Conservation (phyloP, 2,329 filamentous ascomycete genomes). For the Rhynchosporium agropyri region DNA sequence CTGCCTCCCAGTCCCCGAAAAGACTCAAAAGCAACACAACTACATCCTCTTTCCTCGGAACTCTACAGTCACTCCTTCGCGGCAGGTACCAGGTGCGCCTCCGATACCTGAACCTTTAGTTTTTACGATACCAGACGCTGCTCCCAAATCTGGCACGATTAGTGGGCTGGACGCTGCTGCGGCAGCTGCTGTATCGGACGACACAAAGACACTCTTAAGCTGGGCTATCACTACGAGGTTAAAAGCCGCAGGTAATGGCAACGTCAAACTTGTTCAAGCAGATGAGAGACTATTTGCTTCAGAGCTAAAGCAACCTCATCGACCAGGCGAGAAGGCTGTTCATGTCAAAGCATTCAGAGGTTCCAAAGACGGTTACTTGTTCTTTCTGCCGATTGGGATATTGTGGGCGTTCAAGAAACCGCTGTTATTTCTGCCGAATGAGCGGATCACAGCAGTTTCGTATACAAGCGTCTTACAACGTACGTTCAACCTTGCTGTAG, state of each 20-base stretch:
- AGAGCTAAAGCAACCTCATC: slow-evolving; percentile 57
- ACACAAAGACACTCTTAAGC: slow-evolving; percentile 60
- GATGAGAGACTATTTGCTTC: slow-evolving; percentile 61
- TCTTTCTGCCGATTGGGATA: slow-evolving; percentile 68
- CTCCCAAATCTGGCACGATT: slow-evolving; percentile 63
- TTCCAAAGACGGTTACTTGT: slow-evolving; percentile 69
- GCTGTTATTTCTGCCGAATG: slow-evolving; percentile 63
- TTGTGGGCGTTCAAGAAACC: slow-evolving; percentile 74
- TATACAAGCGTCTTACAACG: slow-evolving; percentile 69
- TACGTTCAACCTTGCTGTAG: slow-evolving; percentile 69
- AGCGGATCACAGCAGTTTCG: slow-evolving; percentile 63
- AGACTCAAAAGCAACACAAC: slow-evolving; percentile 66
- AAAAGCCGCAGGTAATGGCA: slow-evolving; percentile 50
- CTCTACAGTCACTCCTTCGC: slow-evolving; percentile 55
- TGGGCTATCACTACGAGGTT: slow-evolving; percentile 61
- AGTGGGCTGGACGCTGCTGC: slow-evolving; percentile 52
- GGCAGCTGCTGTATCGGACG: slow-evolving; percentile 59
- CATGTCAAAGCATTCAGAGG: slow-evolving; percentile 68
- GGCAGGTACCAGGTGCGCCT: slow-evolving; percentile 46
- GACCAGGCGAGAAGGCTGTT: slow-evolving; percentile 63
- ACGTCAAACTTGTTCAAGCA: slow-evolving; percentile 53
- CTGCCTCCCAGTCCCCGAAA: slow-evolving; percentile 66
- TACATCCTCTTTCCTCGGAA: slow-evolving; percentile 62
- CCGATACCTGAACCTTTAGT: slow-evolving; percentile 58
- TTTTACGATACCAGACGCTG: slow-evolving; percentile 62